These are phyloP conservation scores for Ceratocystis cacaofunesta DNA, from an alignment of 2,329 filamentous ascomycete genomes.

Conservation along the genomic window DNA sequence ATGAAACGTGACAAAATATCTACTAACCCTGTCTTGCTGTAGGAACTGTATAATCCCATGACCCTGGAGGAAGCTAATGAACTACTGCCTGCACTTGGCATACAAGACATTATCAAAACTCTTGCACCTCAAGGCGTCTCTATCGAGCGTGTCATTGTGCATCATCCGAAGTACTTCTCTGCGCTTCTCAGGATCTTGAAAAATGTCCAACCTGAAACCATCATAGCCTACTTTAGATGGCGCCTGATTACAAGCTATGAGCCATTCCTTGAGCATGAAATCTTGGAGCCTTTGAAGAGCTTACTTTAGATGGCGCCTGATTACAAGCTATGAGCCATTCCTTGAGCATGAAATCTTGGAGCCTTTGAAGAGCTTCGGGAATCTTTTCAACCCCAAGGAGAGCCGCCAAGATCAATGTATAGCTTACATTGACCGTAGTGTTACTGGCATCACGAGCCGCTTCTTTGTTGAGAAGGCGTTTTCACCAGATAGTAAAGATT, in stretches of 20 bases:
- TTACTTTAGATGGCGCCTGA: conserved; percentile 56
- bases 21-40: conserved; percentile 22
- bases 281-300: conserved; percentile 42
- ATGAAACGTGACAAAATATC: no score
- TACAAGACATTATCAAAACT: conserved; percentile 36
- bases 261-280: conserved; percentile 42
- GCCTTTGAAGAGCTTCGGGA: conserved; percentile 46
- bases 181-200: conserved; percentile 41
- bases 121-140: conserved; percentile 25
- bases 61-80: conserved; percentile 38
- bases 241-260: conserved; percentile 42
- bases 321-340: conserved; percentile 36
- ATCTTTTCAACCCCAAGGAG: conserved; percentile 31
- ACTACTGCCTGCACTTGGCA: conserved; percentile 40
- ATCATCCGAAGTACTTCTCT: conserved; percentile 45
- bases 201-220: conserved; percentile 36
- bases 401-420: conserved; percentile 46
- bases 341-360: conserved; percentile 47
- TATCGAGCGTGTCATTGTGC: conserved; percentile 40
- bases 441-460: conserved; percentile 55
- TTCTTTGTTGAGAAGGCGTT: conserved; percentile 59
- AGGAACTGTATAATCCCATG: conserved; percentile 45
- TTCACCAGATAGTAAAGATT: conserved; percentile 47
- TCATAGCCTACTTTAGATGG: conserved; percentile 50
- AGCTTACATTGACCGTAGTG: conserved; percentile 37